Evolutionary conservation across 2,329 filamentous ascomycete species (phyloP).

Genomic region (Monilinia polystroma): DNA sequence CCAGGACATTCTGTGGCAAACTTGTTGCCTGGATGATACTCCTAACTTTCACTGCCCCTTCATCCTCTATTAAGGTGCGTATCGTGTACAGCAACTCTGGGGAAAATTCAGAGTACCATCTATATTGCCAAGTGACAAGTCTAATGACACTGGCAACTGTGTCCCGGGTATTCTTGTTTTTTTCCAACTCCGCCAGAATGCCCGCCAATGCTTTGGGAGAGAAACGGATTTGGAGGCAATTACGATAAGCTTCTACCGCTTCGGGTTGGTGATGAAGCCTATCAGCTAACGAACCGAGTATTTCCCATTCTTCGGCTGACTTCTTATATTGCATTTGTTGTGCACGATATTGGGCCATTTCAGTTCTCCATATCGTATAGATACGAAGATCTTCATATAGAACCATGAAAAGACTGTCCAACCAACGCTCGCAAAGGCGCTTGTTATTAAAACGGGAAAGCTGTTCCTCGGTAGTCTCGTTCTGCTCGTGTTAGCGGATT

Average conservation of each 20-base stretch:
- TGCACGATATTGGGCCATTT: slow-evolving; percentile 92
- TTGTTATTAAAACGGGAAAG: slow-evolving; percentile 96
- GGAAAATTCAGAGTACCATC: slow-evolving; percentile 99
- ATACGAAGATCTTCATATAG: slow-evolving; percentile 96
- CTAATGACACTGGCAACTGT: slow-evolving; percentile 84
- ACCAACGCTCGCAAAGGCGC: slow-evolving; percentile 93
- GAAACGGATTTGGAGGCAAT: slow-evolving; percentile 83
- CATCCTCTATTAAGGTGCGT: slow-evolving; percentile 91
- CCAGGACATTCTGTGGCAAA: slow-evolving; percentile 86
- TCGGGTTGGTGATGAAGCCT: slow-evolving; percentile 90
- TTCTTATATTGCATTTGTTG: slow-evolving; percentile 97
- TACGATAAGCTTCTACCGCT: slow-evolving; percentile 87
- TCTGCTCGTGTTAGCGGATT: slow-evolving; percentile 45
- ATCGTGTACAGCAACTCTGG: slow-evolving; percentile 85
- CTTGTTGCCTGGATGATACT: slow-evolving; percentile 97
- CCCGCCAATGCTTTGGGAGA: slow-evolving; percentile 89
- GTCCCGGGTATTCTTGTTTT: slow-evolving; percentile 73
- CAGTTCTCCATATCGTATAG: slow-evolving; percentile 98
- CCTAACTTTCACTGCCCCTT: slow-evolving; percentile 94
- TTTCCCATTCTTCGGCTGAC: slow-evolving; percentile 96
- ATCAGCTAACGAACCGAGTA: slow-evolving; percentile 87
- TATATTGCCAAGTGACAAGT: slow-evolving; percentile 95
- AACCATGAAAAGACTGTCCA: slow-evolving; percentile 99
- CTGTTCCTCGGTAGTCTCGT: slow-evolving; percentile 64
- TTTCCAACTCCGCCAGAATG: slow-evolving; percentile 76